These are phyloP conservation scores for Kondoa malvinella DNA, from an alignment of 768 basidiomycete species.

Conservation along the genomic window DNA sequence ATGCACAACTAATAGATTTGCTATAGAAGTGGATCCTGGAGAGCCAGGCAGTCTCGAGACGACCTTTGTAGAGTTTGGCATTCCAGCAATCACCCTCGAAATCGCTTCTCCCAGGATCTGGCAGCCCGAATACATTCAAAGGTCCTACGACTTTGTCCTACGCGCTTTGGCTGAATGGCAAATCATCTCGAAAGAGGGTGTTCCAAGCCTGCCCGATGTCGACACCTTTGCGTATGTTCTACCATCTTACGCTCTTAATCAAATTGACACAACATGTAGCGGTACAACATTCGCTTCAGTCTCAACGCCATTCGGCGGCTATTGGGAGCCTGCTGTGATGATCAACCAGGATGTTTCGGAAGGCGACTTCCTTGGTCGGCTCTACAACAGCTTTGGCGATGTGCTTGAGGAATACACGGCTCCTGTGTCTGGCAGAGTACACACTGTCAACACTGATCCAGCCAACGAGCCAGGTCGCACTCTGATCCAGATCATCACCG, in stretches of 20 bases:
- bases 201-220: neutral
- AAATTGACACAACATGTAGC: neutral
- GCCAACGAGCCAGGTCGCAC: neutral
- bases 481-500: neutral
- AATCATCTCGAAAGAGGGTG: neutral
- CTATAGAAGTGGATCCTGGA: neutral
- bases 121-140: slow-evolving; percentile 1
- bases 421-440: neutral
- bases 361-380: neutral
- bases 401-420: neutral
- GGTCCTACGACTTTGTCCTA: neutral
- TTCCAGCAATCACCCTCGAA: slow-evolving; percentile 8
- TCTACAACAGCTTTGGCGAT: slow-evolving; percentile 1
- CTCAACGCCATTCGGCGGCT: neutral
- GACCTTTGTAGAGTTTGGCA: neutral
- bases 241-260: neutral
- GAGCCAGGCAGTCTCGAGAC: slow-evolving; percentile 1
- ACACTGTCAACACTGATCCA: neutral
- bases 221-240: neutral
- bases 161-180: neutral
- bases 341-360: neutral
- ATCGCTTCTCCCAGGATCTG: neutral
- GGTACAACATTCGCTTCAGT: neutral
- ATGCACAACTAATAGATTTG: neutral
- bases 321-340: neutral